phyloP scores from a whole-genome alignment of 192 early-diverging fungal species.

The Geosiphon pyriformis region DNA sequence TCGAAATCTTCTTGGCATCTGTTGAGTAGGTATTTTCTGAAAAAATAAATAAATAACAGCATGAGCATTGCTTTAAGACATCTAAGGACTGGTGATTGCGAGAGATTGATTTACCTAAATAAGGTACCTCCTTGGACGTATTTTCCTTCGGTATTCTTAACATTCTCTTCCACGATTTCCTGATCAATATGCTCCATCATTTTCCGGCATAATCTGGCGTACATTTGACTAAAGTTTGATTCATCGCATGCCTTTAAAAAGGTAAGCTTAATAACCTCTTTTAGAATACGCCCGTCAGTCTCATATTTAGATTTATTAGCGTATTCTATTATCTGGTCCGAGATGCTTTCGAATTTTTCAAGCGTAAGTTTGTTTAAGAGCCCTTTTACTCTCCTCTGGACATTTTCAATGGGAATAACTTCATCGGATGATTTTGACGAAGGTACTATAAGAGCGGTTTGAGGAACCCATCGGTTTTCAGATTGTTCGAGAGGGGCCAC shows the following conservation, averaged over 20 bases:
- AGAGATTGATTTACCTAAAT: too few relatives aligned
- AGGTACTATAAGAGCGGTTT: slow-evolving; percentile 38
- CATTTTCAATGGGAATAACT: slow-evolving; percentile 46
- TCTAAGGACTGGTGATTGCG: too few relatives aligned
- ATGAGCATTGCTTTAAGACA: too few relatives aligned
- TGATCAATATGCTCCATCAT: slow-evolving; percentile 61
- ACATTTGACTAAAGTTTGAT: slow-evolving; percentile 83
- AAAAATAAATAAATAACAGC: too few relatives aligned
- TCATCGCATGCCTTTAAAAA: slow-evolving; percentile 97
- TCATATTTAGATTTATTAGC: slow-evolving; percentile 67
- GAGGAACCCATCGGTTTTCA: slow-evolving; percentile 79
- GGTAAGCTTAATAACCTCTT: slow-evolving; percentile 76
- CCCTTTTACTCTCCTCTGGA: slow-evolving; percentile 77
- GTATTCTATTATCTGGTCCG: slow-evolving; percentile 74
- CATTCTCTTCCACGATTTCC: slow-evolving; percentile 56
- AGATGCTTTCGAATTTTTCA: slow-evolving; percentile 88
- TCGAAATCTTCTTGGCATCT: slow-evolving; percentile 96
- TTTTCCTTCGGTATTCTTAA: slow-evolving; percentile 53
- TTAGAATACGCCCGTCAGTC: slow-evolving; percentile 66
- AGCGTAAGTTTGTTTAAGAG: slow-evolving; percentile 96
- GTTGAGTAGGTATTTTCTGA: slow-evolving; percentile 78
- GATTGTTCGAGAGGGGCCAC: slow-evolving; percentile 75
- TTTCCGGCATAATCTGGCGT: slow-evolving; percentile 79
- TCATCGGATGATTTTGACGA: slow-evolving; percentile 35
- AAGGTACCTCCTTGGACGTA: slow-evolving; percentile 52